A percentile compares a stretch with the other conserved stretches of the same genome.
These are phyloP conservation scores for Hortiboletus flavorubellus DNA, from an alignment of 768 basidiomycete species.

Conservation along the genomic window DNA sequence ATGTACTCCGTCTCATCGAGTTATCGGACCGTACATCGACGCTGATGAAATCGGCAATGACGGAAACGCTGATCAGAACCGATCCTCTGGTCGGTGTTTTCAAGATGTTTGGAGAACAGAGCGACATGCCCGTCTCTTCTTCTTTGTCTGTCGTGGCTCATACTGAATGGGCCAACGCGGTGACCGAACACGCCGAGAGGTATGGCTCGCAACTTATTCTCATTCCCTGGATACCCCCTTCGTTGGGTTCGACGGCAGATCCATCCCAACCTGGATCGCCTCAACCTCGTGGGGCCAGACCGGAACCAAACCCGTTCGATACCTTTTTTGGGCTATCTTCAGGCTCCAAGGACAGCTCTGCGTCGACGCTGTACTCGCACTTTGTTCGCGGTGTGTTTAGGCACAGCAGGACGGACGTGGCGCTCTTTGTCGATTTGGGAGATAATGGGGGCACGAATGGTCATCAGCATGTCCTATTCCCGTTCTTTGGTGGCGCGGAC, in stretches of 20 bases:
- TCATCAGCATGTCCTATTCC: constrained; percentile 67
- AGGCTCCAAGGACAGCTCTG: constrained; percentile 41
- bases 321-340: constrained; percentile 60
- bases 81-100: constrained; percentile 75
- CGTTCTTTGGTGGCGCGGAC: constrained; percentile 94
- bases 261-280: constrained; percentile 25
- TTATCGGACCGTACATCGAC: constrained; percentile 85
- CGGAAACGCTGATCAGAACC: constrained; percentile 62
- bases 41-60: constrained; percentile 76
- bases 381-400: constrained; percentile 83
- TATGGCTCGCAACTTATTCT: constrained; percentile 70
- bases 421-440: constrained; percentile 79
- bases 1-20: constrained; percentile 86
- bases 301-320: constrained; percentile 67
- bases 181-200: constrained; percentile 57
- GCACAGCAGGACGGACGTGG: constrained; percentile 70
- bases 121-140: constrained; percentile 61
- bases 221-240: constrained; percentile 73
- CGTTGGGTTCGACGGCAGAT: constrained; percentile 28
- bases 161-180: constrained; percentile 66
- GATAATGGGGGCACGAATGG: constrained; percentile 27
- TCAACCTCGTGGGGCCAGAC: constrained; percentile 11
- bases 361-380: constrained; percentile 66
- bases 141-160: constrained; percentile 73
- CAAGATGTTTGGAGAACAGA: constrained; percentile 73